Percentiles rank a stretch among this genome's conserved stretches.
These are phyloP conservation scores for Plasmodium cynomolgi DNA, from an alignment of 169 alveolate species.

Conservation along the genomic window DNA sequence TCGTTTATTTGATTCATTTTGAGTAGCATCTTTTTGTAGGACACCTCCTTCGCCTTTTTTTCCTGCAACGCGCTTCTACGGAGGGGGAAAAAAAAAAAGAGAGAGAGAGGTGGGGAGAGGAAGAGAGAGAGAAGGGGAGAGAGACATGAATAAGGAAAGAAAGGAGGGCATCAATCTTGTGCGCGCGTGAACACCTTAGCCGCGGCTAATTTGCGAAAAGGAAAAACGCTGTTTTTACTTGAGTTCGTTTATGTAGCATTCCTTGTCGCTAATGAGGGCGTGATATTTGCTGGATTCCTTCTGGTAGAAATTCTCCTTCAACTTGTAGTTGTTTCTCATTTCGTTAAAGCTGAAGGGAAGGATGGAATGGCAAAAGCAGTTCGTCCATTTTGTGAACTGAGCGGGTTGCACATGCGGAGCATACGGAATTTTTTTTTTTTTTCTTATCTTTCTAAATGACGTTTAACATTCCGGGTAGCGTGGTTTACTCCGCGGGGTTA, in stretches of 20 bases:
- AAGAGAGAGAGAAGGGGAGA: not conserved
- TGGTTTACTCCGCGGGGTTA: not conserved
- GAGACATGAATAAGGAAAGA: not conserved
- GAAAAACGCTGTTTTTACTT: slow-evolving; percentile 7
- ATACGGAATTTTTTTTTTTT: not conserved
- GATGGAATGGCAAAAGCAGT: not conserved
- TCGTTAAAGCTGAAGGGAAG: slow-evolving; percentile 49
- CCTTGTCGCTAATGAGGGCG: slow-evolving; percentile 39
- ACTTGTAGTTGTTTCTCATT: slow-evolving; percentile 29
- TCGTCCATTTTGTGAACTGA: not conserved
- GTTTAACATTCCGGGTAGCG: not conserved
- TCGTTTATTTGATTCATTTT: slow-evolving; percentile 75
- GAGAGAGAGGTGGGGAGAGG: not conserved
- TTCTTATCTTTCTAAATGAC: not conserved
- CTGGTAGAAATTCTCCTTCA: slow-evolving; percentile 52
- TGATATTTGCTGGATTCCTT: slow-evolving; percentile 39
- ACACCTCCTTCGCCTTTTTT: slow-evolving; percentile 51
- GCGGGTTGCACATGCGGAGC: not conserved
- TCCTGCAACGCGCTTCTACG: slow-evolving; percentile 55
- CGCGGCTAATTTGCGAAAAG: not conserved
- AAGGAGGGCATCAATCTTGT: not conserved
- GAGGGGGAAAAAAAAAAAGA: slow-evolving; percentile 14
- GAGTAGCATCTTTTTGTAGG: slow-evolving; percentile 64
- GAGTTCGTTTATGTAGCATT: slow-evolving; percentile 51
- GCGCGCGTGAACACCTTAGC: not conserved